phyloP scores from a whole-genome alignment of 352 stramenopile species.

The Phytophthora multivora region DNA sequence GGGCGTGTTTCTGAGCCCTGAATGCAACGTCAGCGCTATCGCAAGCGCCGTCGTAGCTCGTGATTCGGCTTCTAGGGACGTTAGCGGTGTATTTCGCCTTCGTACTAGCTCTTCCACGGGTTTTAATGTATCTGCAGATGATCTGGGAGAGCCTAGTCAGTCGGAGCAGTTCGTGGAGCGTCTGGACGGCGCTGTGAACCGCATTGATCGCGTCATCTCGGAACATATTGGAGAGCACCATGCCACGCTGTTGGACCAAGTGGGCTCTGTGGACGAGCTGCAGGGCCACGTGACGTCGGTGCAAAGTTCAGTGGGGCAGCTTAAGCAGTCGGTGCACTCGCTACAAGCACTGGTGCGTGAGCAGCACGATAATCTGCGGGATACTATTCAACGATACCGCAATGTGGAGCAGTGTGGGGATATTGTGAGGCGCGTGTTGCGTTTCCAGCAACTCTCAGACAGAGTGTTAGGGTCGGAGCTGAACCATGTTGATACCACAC shows the following conservation, averaged over 20 bases:
- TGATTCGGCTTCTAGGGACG: slow-evolving; percentile 50
- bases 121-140: slow-evolving; percentile 18
- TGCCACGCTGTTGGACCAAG: slow-evolving; percentile 65
- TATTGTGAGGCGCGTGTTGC: slow-evolving; percentile 72
- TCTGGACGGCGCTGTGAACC: slow-evolving; percentile 63
- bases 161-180: slow-evolving; percentile 80
- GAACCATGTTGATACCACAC: slow-evolving; percentile 30
- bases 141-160: slow-evolving; percentile 41
- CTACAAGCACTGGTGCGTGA: slow-evolving; percentile 60
- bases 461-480: slow-evolving; percentile 48
- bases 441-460: slow-evolving; percentile 78
- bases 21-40: slow-evolving; percentile 82
- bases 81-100: slow-evolving; percentile 22
- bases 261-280: slow-evolving; percentile 80
- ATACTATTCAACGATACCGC: slow-evolving; percentile 74
- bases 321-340: slow-evolving; percentile 67
- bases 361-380: slow-evolving; percentile 62
- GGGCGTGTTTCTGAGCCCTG: slow-evolving; percentile 69
- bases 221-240: slow-evolving; percentile 83
- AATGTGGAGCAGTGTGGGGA: slow-evolving; percentile 80
- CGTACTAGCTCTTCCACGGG: slow-evolving; percentile 19
- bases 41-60: slow-evolving; percentile 75
- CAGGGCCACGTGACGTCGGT: slow-evolving; percentile 62
- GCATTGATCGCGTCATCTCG: slow-evolving; percentile 81
- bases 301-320: slow-evolving; percentile 62